Conservation (phyloP, 2,329 filamentous ascomycete genomes). For the Passalora sequoiae region DNA sequence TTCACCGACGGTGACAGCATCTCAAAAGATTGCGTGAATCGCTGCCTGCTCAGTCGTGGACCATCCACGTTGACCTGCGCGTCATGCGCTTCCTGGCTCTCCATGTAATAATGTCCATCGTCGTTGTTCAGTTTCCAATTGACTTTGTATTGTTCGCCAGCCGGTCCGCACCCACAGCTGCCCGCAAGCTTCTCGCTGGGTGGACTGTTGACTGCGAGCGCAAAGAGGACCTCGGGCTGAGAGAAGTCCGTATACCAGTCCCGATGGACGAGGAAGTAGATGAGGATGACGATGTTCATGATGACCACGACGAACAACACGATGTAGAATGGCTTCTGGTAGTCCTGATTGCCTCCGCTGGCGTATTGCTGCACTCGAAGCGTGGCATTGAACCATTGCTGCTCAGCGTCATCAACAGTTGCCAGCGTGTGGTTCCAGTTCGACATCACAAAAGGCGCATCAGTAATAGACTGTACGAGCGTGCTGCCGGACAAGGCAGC, state of each 20-base stretch:
- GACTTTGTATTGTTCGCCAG: constrained; percentile 45
- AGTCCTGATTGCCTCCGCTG: constrained; percentile 56
- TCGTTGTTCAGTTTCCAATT: constrained; percentile 37
- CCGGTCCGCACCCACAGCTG: constrained; percentile 53
- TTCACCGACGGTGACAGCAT: constrained; percentile 31
- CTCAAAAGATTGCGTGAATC: constrained; percentile 27
- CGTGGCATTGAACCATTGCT: constrained; percentile 59
- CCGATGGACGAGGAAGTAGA: constrained; percentile 56
- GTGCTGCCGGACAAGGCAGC: constrained; percentile 66
- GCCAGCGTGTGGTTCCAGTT: constrained; percentile 36
- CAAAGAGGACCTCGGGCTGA: constrained; percentile 12
- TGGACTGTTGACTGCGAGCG: constrained; percentile 53
- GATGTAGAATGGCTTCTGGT: constrained; percentile 63
- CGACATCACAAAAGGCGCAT: constrained; percentile 55
- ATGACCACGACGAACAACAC: constrained; percentile 61
- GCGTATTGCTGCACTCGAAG: constrained; percentile 65
- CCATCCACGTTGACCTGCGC: constrained; percentile 13
- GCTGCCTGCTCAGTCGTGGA: constrained; percentile 21
- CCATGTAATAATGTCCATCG: constrained; percentile 52
- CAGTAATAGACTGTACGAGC: constrained; percentile 55
- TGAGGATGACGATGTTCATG: constrained; percentile 61
- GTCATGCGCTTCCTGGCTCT: constrained; percentile 35
- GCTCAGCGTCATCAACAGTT: constrained; percentile 36
- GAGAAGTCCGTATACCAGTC: constrained; percentile 40
- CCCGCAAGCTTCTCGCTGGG: constrained; percentile 49